Evolutionary conservation across 2,329 filamentous ascomycete species (phyloP), one percentile per base, ranked within the genome.

Genomic region (Sporothrix protearum): DNA sequence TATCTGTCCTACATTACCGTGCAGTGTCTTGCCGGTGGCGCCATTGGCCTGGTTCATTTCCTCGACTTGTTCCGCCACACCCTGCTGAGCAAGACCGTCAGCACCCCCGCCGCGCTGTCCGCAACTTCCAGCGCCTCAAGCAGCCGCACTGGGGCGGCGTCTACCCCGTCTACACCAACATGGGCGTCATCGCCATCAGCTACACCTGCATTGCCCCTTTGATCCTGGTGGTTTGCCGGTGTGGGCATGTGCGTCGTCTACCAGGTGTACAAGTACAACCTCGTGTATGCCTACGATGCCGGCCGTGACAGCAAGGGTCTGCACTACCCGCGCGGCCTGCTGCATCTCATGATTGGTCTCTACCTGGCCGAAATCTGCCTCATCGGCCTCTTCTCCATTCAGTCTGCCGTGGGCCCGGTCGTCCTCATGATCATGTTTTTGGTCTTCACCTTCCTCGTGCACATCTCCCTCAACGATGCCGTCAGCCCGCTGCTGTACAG

Each of bases 301-400:
- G 84, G 89, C 73, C 89, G 97, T 74, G 94, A 98, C 78, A 97
- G 94, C 64, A 93, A 93, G 77, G 95, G 96, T 66, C 88, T 95
- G 28, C 89, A 93, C 77, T 98, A 97, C 78, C 91, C 93, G 1
- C 91, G 93, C 30, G 94, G 93, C 5, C 85, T 98, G 57, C 93
- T 97, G 83, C 94, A 98, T 73, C 86, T 96, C 42, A 88, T 95
- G 57, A 88, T 90, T 1, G 93, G 94, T 69, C 85, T 96, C 64
- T 97, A 97, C 80, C 83, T 97, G 16, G 88, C 90, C 0, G 89
- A 95, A 76, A 81, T 94, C 71, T 94, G 92, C 79, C 83, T 97
- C 76, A 88, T 96, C 74, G 93, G 93, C 69, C 86, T 97, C 49
- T 96, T 97, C 78, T 88, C 87, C 57, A 88, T 95, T 71, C 87